Conservation (phyloP, 495 filamentous ascomycete genomes). For the Glonium stellatum region DNA sequence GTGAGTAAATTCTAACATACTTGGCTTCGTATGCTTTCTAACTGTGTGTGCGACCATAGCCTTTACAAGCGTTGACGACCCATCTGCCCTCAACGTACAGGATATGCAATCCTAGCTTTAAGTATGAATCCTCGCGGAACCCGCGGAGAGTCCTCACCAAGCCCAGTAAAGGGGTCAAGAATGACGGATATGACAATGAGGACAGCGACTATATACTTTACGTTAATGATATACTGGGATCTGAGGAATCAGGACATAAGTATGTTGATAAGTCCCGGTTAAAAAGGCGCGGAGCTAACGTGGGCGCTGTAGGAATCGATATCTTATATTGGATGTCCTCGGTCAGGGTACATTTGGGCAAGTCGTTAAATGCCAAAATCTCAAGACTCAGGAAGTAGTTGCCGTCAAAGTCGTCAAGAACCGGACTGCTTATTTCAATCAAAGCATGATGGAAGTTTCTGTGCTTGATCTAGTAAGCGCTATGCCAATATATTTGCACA, state of each 20-base stretch:
- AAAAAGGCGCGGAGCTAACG: neutral
- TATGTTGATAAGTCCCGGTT: constrained; percentile 40
- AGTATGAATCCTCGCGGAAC: constrained; percentile 98
- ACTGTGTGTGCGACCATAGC: constrained; percentile 44
- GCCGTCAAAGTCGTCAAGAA: constrained; percentile 99
- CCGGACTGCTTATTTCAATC: constrained; percentile 98
- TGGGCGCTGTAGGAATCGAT: constrained; percentile 65
- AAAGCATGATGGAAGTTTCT: constrained; percentile 99
- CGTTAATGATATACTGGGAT: constrained; percentile 97
- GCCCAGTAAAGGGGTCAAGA: constrained; percentile 97
- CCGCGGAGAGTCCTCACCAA: constrained; percentile 96
- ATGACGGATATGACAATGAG: constrained; percentile 98
- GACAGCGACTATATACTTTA: constrained; percentile 99
- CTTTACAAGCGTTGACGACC: constrained; percentile 89
- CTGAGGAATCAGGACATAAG: constrained; percentile 97
- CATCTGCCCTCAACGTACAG: constrained; percentile 93
- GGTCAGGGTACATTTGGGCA: constrained; percentile 99
- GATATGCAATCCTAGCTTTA: constrained; percentile 96
- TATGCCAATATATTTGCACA: neutral
- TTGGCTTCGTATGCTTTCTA: constrained; percentile 10
- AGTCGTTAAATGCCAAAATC: constrained; percentile 98
- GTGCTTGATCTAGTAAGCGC: constrained; percentile 82
- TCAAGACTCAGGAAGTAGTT: constrained; percentile 96
- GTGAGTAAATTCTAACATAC: constrained; percentile 49
- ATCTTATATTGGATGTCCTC: constrained; percentile 94